Percentiles rank a stretch among this genome's conserved stretches.
Evolutionary conservation across 768 basidiomycete genomes (phyloP).

Genomic region (Phlebiopsis flavidoalba): DNA sequence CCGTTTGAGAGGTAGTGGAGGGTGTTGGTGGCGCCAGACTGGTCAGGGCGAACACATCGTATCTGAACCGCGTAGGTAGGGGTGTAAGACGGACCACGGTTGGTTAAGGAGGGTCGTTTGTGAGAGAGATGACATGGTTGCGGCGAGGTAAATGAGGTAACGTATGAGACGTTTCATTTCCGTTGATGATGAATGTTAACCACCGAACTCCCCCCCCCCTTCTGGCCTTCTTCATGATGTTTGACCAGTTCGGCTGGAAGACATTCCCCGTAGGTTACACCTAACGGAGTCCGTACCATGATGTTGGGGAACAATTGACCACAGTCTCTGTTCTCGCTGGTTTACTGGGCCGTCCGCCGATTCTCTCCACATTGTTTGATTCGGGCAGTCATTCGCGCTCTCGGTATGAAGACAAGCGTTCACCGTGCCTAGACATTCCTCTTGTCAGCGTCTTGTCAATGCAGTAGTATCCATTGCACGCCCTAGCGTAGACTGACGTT

Average conservation of each 20-base stretch:
- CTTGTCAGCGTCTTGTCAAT: not conserved
- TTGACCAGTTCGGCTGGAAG: slow-evolving; percentile 83
- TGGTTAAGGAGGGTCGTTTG: slow-evolving; percentile 87
- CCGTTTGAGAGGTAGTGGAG: slow-evolving; percentile 98
- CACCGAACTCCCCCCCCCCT: slow-evolving; percentile 98
- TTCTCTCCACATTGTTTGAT: slow-evolving; percentile 83
- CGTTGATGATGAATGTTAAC: slow-evolving; percentile 98
- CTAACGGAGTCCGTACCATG: slow-evolving; percentile 94
- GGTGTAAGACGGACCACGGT: slow-evolving; percentile 93
- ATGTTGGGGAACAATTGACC: slow-evolving; percentile 92
- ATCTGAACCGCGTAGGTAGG: slow-evolving; percentile 91
- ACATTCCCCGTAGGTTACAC: slow-evolving; percentile 85
- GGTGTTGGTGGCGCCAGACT: slow-evolving; percentile 90
- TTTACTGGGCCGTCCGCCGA: slow-evolving; percentile 59
- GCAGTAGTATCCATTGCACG: not conserved
- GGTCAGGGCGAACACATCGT: slow-evolving; percentile 89
- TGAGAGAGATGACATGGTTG: slow-evolving; percentile 90
- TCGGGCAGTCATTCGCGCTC: slow-evolving; percentile 85
- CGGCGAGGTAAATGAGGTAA: slow-evolving; percentile 94
- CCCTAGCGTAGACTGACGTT: not conserved
- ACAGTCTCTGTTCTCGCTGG: slow-evolving; percentile 73
- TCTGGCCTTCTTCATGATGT: slow-evolving; percentile 94
- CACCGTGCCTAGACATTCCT: slow-evolving; percentile 65
- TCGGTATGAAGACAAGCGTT: slow-evolving; percentile 88
- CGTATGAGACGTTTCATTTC: slow-evolving; percentile 98